Evolutionary conservation across 1,139 yeast species (phyloP), one percentile per base, ranked within the genome.

Genomic region (Diutina mesorugosa): DNA sequence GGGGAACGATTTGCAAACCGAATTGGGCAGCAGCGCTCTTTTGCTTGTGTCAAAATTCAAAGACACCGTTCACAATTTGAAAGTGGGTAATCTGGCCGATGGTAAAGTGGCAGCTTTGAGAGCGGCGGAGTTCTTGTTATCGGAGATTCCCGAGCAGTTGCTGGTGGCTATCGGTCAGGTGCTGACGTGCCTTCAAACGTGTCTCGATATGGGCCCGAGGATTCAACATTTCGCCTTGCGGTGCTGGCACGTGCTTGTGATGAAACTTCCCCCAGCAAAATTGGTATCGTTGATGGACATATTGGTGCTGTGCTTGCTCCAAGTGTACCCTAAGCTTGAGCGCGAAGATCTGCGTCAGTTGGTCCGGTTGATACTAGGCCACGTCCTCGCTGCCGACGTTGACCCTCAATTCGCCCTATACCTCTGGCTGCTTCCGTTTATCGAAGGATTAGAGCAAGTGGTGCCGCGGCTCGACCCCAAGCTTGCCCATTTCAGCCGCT

Each of bases 171-270:
- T 91, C 45, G 96, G 97, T 0, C 99, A 93, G 66, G 80, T 95
- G 5, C 85, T 90, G 58, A 87, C 96, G 0, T 87, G 96, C 63
- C 71, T 95, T 21, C 97, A 90, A 65, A 83, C 93, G 0, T 86
- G 95, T 0, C 69, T 91, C 41, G 91, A 85, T 48, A 79, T 78
- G 53, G 18, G 28, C 28, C 70, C 77, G 0, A 83, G 81, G 38
- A 77, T 90, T 30, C 85, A 86, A 60, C 73, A 73, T 21, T 78
- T 79, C 46, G 83, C 95, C 0, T 71, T 93, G 56, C 73, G 76
- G 52, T 86, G 95, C 57, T 86, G 97, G 86, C 74, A 73, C 62
- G 74, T 70, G 29, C 74, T 87, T 58, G 81, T 81, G 28, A 73
- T 74, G 26, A 75, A 72, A 14, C 67, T 86, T 29, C 76, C 74